A percentile compares a stretch with the other conserved stretches of the same genome.
phyloP scores from a whole-genome alignment of 805 yeast genomes.

The Helenozyma rhizophorensis region DNA sequence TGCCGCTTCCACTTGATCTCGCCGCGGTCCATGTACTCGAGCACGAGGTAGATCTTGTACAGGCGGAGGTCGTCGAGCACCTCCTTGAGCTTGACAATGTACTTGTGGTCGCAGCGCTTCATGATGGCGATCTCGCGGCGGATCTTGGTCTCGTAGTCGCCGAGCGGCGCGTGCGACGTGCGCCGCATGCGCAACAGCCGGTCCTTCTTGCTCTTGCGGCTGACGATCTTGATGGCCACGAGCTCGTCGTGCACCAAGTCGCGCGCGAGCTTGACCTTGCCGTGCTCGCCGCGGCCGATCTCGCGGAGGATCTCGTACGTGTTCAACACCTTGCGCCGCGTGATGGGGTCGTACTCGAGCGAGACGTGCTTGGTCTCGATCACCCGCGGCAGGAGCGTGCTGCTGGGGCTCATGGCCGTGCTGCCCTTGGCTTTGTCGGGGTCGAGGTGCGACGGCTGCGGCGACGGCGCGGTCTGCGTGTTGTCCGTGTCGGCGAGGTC shows the following conservation, averaged over 20 bases:
- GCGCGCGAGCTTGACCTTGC: slow-evolving; percentile 90
- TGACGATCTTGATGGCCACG: slow-evolving; percentile 93
- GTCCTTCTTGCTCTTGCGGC: slow-evolving; percentile 49
- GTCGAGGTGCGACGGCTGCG: background rate
- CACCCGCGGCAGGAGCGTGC: too few species aligned
- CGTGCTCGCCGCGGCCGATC: slow-evolving; percentile 96
- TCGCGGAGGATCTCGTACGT: slow-evolving; percentile 85
- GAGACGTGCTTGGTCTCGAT: slow-evolving; percentile 79
- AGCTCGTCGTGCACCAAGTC: slow-evolving; percentile 58
- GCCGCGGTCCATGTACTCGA: slow-evolving; percentile 87
- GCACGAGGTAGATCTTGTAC: slow-evolving; percentile 81
- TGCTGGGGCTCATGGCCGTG: slow-evolving; percentile 1
- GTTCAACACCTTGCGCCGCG: slow-evolving; percentile 75
- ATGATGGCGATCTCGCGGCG: slow-evolving; percentile 42
- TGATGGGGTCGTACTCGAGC: slow-evolving; percentile 85
- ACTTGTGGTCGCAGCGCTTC: slow-evolving; percentile 45
- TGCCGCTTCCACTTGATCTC: slow-evolving; percentile 74
- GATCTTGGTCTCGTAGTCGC: slow-evolving; percentile 34
- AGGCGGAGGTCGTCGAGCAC: slow-evolving; percentile 83
- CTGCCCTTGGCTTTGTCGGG: background rate
- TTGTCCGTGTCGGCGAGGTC: background rate
- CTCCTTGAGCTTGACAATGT: slow-evolving; percentile 41
- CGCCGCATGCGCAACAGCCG: slow-evolving; percentile 30
- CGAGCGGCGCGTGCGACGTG: slow-evolving; percentile 20
- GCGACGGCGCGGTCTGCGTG: too few species aligned